phyloP scores from a whole-genome alignment of 768 basidiomycete species.

The Jaapia argillacea region DNA sequence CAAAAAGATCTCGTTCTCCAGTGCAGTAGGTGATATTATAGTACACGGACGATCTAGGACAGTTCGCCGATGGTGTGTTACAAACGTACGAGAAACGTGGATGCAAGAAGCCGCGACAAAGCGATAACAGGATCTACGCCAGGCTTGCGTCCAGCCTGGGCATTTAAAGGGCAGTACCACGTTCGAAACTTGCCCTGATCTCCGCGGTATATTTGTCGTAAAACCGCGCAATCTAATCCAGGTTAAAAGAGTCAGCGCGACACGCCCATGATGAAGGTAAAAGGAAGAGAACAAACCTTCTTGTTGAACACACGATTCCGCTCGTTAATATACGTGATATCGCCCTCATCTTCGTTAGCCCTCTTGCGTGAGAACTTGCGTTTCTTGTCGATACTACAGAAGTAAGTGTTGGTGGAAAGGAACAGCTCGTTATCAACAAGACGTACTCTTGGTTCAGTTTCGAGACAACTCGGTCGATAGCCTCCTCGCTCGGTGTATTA shows the following conservation, averaged over 20 bases:
- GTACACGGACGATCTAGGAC: too few relatives aligned
- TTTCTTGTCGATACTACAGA: conserved; percentile 74
- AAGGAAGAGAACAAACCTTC: conserved; percentile 43
- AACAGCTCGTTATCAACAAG: background rate
- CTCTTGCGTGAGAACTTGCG: conserved; percentile 84
- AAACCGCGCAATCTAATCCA: conserved; percentile 73
- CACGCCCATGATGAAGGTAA: conserved; percentile 3
- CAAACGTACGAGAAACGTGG: too few relatives aligned
- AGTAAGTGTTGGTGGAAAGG: conserved; percentile 1
- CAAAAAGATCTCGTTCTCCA: too few relatives aligned
- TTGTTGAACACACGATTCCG: conserved; percentile 97
- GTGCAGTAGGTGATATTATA: too few relatives aligned
- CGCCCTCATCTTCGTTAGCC: conserved; percentile 87
- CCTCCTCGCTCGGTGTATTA: conserved; percentile 91
- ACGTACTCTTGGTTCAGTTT: conserved; percentile 93
- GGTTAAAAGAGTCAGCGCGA: too few relatives aligned
- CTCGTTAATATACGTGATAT: conserved; percentile 99
- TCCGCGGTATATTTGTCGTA: conserved; percentile 97
- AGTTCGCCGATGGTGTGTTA: too few relatives aligned
- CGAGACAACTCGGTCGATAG: conserved; percentile 82
- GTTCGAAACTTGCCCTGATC: conserved; percentile 95
- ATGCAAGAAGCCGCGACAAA: too few relatives aligned
- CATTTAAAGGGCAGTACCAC: conserved; percentile 86
- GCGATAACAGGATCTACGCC: too few relatives aligned
- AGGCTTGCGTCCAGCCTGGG: too few relatives aligned